phyloP scores from a whole-genome alignment of 306 rosid species.

The Gastrolobium villosum region DNA sequence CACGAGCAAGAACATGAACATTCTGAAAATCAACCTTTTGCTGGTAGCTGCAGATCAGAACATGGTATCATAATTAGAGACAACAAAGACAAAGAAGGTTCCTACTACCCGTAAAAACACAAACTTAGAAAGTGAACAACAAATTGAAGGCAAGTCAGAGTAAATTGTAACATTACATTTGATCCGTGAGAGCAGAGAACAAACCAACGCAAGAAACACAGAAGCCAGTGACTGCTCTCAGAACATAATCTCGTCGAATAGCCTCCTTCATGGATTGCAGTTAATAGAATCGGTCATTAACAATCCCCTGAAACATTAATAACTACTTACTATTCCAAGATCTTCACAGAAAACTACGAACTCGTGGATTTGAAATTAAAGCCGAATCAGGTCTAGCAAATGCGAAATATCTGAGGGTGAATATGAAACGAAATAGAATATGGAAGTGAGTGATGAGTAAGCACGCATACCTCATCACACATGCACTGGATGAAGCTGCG shows the following conservation, averaged over 20 bases:
- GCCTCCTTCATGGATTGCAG: constrained; percentile 35
- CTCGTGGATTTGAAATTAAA: background rate
- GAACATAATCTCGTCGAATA: constrained; percentile 29
- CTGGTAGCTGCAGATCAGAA: constrained; percentile 37
- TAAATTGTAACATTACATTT: constrained; percentile 25
- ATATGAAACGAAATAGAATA: background rate
- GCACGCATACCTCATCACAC: constrained; percentile 38
- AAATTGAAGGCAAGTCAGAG: background rate
- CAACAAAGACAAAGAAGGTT: background rate
- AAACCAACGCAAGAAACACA: constrained; percentile 12
- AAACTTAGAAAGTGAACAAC: background rate
- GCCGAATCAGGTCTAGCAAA: background rate
- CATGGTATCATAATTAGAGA: background rate
- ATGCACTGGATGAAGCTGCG: constrained; percentile 31
- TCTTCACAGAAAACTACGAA: background rate
- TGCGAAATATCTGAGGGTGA: background rate
- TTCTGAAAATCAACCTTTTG: constrained; percentile 34
- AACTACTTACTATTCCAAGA: background rate
- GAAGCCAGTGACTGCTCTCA: constrained; percentile 36
- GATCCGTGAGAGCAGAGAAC: constrained; percentile 26
- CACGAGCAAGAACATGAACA: constrained; percentile 29
- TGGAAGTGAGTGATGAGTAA: background rate
- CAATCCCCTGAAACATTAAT: constrained; percentile 21
- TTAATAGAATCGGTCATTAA: constrained; percentile 42
- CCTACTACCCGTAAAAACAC: background rate